These are phyloP conservation scores for Cordyceps cicadae DNA, from an alignment of 2,329 filamentous ascomycete species.

Conservation along the genomic window DNA sequence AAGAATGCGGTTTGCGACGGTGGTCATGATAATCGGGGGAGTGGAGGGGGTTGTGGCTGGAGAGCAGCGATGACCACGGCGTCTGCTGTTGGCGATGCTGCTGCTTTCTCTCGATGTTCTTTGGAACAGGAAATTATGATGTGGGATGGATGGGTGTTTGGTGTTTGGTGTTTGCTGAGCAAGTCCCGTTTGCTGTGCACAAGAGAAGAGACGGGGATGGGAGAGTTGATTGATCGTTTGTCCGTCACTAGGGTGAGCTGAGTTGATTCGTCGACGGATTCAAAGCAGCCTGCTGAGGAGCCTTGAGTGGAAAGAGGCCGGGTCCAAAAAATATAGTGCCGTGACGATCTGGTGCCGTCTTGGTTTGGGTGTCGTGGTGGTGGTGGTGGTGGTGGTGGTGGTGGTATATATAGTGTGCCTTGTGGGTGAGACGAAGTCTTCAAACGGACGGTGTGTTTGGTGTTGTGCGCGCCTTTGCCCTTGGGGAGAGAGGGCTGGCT, in stretches of 20 bases:
- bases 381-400: too few species aligned
- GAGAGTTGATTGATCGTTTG: neutral
- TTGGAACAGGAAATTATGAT: neutral
- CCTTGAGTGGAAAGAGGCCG: neutral
- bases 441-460: neutral
- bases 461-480: neutral
- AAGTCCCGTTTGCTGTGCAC: neutral
- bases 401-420: too few species aligned
- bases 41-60: neutral
- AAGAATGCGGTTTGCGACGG: slow-evolving; percentile 4
- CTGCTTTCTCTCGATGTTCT: neutral
- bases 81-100: neutral
- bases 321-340: neutral
- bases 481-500: neutral
- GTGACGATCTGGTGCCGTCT: neutral
- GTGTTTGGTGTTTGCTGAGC: neutral
- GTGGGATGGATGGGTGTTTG: too few species aligned
- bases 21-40: slow-evolving; percentile 6
- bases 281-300: neutral
- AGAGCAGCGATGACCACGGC: neutral
- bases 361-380: too few species aligned
- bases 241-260: neutral
- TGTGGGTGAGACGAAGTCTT: slow-evolving; percentile 12
- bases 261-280: neutral
- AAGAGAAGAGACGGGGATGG: neutral